Evolutionary conservation across 2,329 filamentous ascomycete species (phyloP).

Genomic region (Venturia pyrina): DNA sequence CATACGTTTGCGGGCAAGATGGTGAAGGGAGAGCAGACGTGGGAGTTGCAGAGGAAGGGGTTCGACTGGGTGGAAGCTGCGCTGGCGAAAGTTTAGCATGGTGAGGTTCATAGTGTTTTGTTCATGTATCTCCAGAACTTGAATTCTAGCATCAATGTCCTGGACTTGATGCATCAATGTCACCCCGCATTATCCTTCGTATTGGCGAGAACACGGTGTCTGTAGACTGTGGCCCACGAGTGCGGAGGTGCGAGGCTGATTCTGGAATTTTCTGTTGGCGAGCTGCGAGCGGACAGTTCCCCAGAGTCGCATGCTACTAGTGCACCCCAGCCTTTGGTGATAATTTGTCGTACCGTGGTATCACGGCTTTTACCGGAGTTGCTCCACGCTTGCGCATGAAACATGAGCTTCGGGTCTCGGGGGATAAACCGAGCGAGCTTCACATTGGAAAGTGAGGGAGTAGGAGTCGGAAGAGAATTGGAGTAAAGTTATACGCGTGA

Average conservation of each 20-base stretch:
- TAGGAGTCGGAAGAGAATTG: no score
- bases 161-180: no score
- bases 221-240: no score
- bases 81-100: not conserved
- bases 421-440: no score
- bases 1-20: slow-evolving; percentile 36
- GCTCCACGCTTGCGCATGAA: not conserved
- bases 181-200: no score
- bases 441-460: not conserved
- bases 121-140: not conserved
- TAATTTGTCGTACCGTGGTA: not conserved
- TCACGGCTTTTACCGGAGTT: no score
- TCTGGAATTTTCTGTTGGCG: no score
- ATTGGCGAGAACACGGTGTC: no score
- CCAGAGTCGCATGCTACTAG: not conserved
- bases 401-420: not conserved
- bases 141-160: no score
- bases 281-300: not conserved
- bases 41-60: slow-evolving; percentile 27
- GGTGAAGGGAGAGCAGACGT: slow-evolving; percentile 25
- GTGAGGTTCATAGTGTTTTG: not conserved
- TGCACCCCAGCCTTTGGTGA: not conserved
- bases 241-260: no score
- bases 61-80: slow-evolving; percentile 25
- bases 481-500: no score